Evolutionary conservation across 352 stramenopile species (phyloP).

Genomic region (Phytophthora cryptogea): DNA sequence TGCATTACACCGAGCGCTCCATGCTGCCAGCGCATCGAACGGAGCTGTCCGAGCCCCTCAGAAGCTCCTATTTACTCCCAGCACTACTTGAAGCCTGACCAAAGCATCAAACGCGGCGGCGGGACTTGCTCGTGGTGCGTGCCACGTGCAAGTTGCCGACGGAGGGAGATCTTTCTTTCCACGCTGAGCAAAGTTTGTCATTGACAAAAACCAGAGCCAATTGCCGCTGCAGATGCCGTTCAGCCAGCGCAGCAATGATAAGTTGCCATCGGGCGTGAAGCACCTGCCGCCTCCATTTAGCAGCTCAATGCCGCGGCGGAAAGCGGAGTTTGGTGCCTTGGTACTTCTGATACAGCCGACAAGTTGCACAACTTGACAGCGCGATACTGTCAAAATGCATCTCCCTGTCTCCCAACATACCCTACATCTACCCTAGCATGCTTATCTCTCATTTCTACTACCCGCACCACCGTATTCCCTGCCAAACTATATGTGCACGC

Average conservation of each 20-base stretch:
- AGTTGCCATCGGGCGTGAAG: not conserved
- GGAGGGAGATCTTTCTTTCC: constrained; percentile 10
- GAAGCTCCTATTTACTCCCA: not conserved
- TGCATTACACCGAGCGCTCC: constrained; percentile 14
- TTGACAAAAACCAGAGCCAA: not conserved
- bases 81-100: not conserved
- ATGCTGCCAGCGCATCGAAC: constrained; percentile 5
- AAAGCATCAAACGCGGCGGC: no score
- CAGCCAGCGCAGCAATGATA: not conserved
- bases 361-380: not conserved
- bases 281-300: not conserved
- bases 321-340: not conserved
- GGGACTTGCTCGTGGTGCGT: not conserved
- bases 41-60: not conserved
- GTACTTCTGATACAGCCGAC: constrained; percentile 1
- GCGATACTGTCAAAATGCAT: not conserved
- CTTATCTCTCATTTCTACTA: not conserved
- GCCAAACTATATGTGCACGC: not conserved
- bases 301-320: not conserved
- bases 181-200: not conserved
- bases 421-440: no score
- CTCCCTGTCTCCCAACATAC: not conserved
- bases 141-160: not conserved
- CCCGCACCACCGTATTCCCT: constrained; percentile 3
- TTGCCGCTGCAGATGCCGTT: not conserved